phyloP scores from a whole-genome alignment of 2,329 filamentous ascomycete genomes.

The Ilyonectria destructans region DNA sequence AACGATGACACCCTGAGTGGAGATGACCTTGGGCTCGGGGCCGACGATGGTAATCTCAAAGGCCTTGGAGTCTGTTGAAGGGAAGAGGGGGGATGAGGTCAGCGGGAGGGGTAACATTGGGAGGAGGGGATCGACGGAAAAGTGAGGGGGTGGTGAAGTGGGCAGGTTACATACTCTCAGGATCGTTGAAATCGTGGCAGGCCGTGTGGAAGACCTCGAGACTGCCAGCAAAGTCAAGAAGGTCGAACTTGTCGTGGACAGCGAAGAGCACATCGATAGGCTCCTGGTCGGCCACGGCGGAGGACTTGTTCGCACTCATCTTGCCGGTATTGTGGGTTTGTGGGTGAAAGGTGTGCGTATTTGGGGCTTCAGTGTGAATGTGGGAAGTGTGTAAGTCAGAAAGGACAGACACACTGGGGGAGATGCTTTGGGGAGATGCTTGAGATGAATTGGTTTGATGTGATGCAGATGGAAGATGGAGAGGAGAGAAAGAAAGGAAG shows the following conservation, averaged over 20 bases:
- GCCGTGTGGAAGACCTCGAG: conserved; percentile 68
- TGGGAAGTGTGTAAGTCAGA: conserved; percentile 31
- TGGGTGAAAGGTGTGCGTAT: conserved; percentile 46
- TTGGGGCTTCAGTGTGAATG: conserved; percentile 34
- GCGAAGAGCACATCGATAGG: conserved; percentile 74
- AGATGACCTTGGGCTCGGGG: conserved; percentile 69
- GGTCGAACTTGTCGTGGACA: conserved; percentile 73
- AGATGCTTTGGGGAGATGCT: conserved; percentile 31
- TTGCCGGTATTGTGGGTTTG: conserved; percentile 56
- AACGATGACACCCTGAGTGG: conserved; percentile 77
- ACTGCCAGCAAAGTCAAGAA: conserved; percentile 72
- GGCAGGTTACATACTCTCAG: conserved; percentile 60
- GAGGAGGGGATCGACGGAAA: conserved; percentile 18
- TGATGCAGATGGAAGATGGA: conserved; percentile 43
- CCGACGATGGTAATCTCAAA: conserved; percentile 73
- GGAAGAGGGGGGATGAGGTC: conserved; percentile 39
- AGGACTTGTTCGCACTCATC: conserved; percentile 73
- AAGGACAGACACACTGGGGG: conserved; percentile 34
- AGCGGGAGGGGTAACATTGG: conserved; percentile 44
- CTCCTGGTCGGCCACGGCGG: conserved; percentile 71
- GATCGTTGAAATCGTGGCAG: conserved; percentile 69
- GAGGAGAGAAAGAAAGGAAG: conserved; percentile 45
- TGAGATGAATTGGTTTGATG: conserved; percentile 41
- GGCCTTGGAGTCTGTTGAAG: conserved; percentile 66
- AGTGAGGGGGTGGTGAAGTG: conserved; percentile 30